These are phyloP conservation scores for Candida pseudofarinosa DNA, from an alignment of 805 yeast genomes.

Conservation along the genomic window DNA sequence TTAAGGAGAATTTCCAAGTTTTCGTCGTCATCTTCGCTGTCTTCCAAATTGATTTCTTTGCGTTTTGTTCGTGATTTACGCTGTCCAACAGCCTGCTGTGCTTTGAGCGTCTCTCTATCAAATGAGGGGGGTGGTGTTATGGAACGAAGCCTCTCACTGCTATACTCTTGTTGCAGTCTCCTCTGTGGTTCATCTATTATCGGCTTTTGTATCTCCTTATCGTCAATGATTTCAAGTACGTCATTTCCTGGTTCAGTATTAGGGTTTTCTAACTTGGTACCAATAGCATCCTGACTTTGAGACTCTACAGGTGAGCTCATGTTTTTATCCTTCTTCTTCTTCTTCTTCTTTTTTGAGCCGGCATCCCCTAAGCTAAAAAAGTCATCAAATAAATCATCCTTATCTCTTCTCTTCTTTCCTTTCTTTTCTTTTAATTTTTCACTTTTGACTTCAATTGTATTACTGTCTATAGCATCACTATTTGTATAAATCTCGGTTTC, in stretches of 20 bases:
- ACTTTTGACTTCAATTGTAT: neutral
- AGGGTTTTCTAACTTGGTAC: neutral
- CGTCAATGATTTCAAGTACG: neutral
- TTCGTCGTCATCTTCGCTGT: constrained; percentile 6
- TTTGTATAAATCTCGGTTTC: neutral
- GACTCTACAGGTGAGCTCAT: neutral
- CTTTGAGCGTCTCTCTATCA: constrained; percentile 13
- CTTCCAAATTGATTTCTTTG: constrained; percentile 4
- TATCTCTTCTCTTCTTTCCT: constrained; percentile 8
- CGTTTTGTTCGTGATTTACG: neutral
- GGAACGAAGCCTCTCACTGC: neutral
- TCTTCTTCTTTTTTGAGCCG: constrained; percentile 10
- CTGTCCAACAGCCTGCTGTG: constrained; percentile 3
- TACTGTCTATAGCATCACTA: neutral
- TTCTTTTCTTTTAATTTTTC: neutral
- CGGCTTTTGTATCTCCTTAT: neutral
- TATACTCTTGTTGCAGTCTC: neutral
- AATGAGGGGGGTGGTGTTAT: constrained; percentile 8
- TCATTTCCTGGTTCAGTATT: neutral
- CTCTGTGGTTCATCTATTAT: neutral
- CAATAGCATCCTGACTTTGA: neutral
- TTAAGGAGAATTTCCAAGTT: constrained; percentile 2
- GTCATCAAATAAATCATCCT: constrained; percentile 17
- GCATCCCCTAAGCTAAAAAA: constrained; percentile 22
- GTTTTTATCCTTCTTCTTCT: constrained; percentile 7